Percentiles rank a stretch among this genome's conserved stretches.
These are phyloP conservation scores for Pleurotus cornucopiae DNA, from an alignment of 768 basidiomycete species.

Conservation along the genomic window DNA sequence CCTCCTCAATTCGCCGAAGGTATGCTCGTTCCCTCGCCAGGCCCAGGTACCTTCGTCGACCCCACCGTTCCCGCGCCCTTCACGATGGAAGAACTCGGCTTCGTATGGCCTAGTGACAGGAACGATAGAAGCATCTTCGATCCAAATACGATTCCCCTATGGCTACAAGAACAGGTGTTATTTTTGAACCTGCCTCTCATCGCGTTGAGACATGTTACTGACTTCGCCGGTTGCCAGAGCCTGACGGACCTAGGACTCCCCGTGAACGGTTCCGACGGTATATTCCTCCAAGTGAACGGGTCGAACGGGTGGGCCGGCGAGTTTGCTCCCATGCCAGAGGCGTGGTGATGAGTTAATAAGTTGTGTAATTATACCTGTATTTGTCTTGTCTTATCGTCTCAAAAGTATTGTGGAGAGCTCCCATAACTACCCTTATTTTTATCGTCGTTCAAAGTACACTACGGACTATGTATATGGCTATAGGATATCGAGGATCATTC, in stretches of 20 bases:
- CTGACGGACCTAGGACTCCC: conserved; percentile 87
- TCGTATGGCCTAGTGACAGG: conserved; percentile 62
- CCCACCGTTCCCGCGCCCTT: conserved; percentile 52
- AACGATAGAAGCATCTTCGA: conserved; percentile 65
- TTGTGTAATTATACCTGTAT: too few relatives aligned
- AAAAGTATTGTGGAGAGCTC: too few relatives aligned
- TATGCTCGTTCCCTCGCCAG: conserved; percentile 51
- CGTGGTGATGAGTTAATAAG: conserved; percentile 55
- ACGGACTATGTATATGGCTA: too few relatives aligned
- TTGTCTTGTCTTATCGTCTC: too few relatives aligned
- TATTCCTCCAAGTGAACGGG: conserved; percentile 75
- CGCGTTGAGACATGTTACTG: neutral
- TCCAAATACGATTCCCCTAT: conserved; percentile 79
- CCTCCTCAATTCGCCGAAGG: conserved; percentile 51
- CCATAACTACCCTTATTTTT: neutral
- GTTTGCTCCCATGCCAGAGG: conserved; percentile 75
- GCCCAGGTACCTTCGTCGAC: conserved; percentile 40
- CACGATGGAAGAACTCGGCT: conserved; percentile 83
- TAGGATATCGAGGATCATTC: too few relatives aligned
- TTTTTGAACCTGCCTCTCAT: neutral
- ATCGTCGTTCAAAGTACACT: neutral
- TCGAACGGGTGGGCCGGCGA: conserved; percentile 75
- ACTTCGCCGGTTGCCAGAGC: conserved; percentile 43
- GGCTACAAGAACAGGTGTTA: conserved; percentile 84
- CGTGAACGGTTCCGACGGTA: conserved; percentile 86